These are phyloP conservation scores for Fusarium goolgardi DNA, from an alignment of 2,329 filamentous ascomycete species.

Conservation along the genomic window DNA sequence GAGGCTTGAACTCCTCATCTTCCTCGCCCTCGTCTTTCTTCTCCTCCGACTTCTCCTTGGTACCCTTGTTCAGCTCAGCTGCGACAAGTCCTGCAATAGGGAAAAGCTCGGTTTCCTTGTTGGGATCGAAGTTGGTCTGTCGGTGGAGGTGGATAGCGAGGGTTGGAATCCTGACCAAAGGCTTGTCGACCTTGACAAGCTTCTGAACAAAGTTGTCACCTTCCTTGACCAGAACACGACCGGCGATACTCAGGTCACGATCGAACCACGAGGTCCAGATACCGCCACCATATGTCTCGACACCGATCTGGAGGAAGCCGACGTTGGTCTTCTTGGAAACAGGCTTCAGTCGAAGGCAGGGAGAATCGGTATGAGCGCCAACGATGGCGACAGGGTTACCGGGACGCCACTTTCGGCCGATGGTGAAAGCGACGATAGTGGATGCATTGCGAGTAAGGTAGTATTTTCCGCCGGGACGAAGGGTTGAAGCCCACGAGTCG, in stretches of 20 bases:
- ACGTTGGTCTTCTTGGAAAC: constrained; percentile 88
- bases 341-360: constrained; percentile 91
- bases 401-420: constrained; percentile 89
- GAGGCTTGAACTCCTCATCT: constrained; percentile 73
- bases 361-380: constrained; percentile 95
- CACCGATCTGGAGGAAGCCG: constrained; percentile 93
- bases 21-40: constrained; percentile 52
- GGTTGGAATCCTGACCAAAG: constrained; percentile 91
- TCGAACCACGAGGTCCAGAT: constrained; percentile 99
- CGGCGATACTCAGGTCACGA: constrained; percentile 89
- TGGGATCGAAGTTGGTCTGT: constrained; percentile 86
- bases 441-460: constrained; percentile 94
- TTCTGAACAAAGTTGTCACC: constrained; percentile 80
- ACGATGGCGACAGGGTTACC: constrained; percentile 94
- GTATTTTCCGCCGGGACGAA: constrained; percentile 92
- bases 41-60: constrained; percentile 58
- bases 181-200: constrained; percentile 89
- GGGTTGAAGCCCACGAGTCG: constrained; percentile 83
- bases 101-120: constrained; percentile 96
- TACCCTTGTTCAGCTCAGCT: constrained; percentile 85
- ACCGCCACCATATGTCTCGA: constrained; percentile 96
- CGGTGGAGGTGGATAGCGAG: constrained; percentile 94
- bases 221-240: constrained; percentile 83
- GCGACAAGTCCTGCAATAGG: constrained; percentile 90
- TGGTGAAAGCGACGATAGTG: constrained; percentile 91